A percentile compares a stretch with the other conserved stretches of the same genome.
phyloP scores from a whole-genome alignment of 2,329 filamentous ascomycete species.

The Nigrograna mackinnonii region DNA sequence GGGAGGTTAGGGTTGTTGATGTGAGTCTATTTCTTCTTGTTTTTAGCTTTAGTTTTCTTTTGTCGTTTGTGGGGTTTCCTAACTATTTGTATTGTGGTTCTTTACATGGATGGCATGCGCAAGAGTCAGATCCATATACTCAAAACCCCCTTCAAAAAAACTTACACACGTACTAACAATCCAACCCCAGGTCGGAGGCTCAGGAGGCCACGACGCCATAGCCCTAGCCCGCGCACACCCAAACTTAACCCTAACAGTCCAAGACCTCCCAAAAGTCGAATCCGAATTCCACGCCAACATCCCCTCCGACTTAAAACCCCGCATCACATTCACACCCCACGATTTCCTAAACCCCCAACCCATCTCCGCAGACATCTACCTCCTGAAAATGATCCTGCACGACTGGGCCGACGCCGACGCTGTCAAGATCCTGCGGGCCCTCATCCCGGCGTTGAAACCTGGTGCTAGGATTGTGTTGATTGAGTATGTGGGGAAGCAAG shows the following conservation, averaged over 20 bases:
- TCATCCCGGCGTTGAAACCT: constrained; percentile 22
- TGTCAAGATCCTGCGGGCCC: constrained; percentile 20
- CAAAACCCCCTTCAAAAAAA: not conserved
- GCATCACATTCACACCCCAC: constrained; percentile 50
- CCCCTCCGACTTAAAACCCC: constrained; percentile 22
- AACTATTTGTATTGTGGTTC: too few species aligned
- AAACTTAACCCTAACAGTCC: constrained; percentile 31
- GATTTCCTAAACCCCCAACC: constrained; percentile 64
- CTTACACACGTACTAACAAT: not conserved
- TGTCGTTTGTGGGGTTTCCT: too few species aligned
- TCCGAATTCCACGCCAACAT: constrained; percentile 26
- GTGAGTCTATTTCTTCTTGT: constrained; percentile 14
- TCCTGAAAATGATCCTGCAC: constrained; percentile 64
- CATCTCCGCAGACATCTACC: constrained; percentile 55
- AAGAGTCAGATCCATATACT: too few species aligned
- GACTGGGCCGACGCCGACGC: constrained; percentile 60
- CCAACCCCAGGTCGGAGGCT: constrained; percentile 26
- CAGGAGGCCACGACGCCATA: constrained; percentile 34
- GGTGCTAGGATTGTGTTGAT: constrained; percentile 20
- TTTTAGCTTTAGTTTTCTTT: not conserved
- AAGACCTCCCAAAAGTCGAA: constrained; percentile 32
- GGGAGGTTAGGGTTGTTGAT: constrained; percentile 28
- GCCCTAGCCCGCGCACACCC: constrained; percentile 27
- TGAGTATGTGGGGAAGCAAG: constrained; percentile 33
- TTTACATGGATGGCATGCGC: too few species aligned